phyloP scores from a whole-genome alignment of 106 monocot species.

The Dactylorhiza incarnata region DNA sequence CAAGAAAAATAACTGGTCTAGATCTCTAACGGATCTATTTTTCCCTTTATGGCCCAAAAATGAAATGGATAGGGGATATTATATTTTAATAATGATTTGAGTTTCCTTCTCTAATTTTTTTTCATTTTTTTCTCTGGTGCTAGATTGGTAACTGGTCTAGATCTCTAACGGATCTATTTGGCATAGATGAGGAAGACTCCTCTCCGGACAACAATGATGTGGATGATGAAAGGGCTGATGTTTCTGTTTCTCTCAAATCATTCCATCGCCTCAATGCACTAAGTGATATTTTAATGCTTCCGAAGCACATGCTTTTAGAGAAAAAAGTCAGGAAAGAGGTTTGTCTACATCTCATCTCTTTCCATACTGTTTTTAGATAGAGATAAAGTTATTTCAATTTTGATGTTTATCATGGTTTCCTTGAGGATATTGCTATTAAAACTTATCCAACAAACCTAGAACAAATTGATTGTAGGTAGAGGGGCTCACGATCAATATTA shows the following conservation, averaged over 20 bases:
- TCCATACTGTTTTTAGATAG: background rate
- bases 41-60: no score
- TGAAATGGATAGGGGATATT: no score
- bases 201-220: constrained; percentile 25
- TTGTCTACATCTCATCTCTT: background rate
- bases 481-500: no score
- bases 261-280: constrained; percentile 78
- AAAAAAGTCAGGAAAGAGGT: constrained; percentile 76
- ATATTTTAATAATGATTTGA: no score
- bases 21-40: no score
- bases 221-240: constrained; percentile 21
- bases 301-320: constrained; percentile 84
- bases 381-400: no score
- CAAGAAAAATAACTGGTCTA: background rate
- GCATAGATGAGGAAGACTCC: constrained; percentile 56
- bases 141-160: constrained; percentile 97
- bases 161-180: constrained; percentile 71
- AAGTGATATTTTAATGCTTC: constrained; percentile 95
- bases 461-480: no score
- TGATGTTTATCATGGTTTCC: no score
- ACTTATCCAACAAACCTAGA: background rate
- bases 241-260: constrained; percentile 34
- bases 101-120: background rate
- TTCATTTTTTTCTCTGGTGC: constrained; percentile 1
- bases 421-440: no score